A percentile compares a stretch with the other conserved stretches of the same genome.
Evolutionary conservation across 192 early-diverging fungal species (phyloP).

Genomic region (Gigaspora rosea): DNA sequence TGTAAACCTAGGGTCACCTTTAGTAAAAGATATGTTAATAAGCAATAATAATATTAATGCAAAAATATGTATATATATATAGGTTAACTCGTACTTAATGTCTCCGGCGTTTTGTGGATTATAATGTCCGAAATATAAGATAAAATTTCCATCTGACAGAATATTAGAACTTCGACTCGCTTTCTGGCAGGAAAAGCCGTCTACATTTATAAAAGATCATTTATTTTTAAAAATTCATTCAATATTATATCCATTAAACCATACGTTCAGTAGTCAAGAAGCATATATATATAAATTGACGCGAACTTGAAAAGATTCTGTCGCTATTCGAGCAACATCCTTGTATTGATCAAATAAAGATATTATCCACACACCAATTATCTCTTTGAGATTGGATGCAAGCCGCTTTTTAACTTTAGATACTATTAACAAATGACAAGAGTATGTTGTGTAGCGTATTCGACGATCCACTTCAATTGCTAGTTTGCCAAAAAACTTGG

Average conservation of each 20-base stretch:
- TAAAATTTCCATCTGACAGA: constrained; percentile 75
- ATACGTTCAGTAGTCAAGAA: background rate
- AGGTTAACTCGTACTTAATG: constrained; percentile 62
- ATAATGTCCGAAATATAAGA: constrained; percentile 69
- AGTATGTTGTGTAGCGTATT: constrained; percentile 70
- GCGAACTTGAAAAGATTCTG: constrained; percentile 66
- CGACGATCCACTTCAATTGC: constrained; percentile 82
- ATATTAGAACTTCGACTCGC: constrained; percentile 69
- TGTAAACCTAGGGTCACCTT: constrained; percentile 72
- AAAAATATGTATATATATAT: background rate
- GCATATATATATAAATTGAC: background rate
- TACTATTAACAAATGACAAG: constrained; percentile 69
- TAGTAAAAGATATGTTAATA: background rate
- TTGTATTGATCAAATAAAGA: constrained; percentile 79
- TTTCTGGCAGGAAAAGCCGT: constrained; percentile 81
- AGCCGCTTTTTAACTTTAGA: constrained; percentile 69
- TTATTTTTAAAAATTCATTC: background rate
- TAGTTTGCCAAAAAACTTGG: constrained; percentile 64
- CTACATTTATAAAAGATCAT: constrained; percentile 41
- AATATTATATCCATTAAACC: background rate
- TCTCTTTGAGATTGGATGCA: constrained; percentile 77
- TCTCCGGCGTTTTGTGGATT: constrained; percentile 77
- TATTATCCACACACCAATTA: constrained; percentile 84
- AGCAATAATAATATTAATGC: too few relatives aligned
- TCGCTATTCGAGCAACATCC: constrained; percentile 71